Evolutionary conservation across 2,329 filamentous ascomycete species (phyloP).

Genomic region (Ramularia collo-cygni): DNA sequence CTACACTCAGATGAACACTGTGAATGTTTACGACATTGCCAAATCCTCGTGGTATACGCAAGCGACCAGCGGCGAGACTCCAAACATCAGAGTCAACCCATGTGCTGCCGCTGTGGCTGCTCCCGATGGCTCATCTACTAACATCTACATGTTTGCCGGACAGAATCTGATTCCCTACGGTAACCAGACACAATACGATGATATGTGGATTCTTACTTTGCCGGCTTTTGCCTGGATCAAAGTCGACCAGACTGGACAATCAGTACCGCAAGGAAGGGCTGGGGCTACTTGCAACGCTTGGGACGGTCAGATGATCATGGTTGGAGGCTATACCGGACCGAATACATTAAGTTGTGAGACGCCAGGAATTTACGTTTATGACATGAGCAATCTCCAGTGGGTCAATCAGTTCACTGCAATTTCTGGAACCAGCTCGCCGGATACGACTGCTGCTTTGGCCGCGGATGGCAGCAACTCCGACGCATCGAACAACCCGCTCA

Average conservation of each 20-base stretch:
- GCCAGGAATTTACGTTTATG: slow-evolving; percentile 69
- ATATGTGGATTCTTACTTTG: slow-evolving; percentile 73
- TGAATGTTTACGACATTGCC: slow-evolving; percentile 76
- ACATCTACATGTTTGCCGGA: slow-evolving; percentile 72
- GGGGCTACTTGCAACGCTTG: slow-evolving; percentile 74
- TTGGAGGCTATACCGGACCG: slow-evolving; percentile 63
- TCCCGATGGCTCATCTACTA: slow-evolving; percentile 59
- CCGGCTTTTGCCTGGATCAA: slow-evolving; percentile 76
- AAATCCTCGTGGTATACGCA: slow-evolving; percentile 67
- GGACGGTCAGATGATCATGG: slow-evolving; percentile 71
- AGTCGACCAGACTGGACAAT: slow-evolving; percentile 47
- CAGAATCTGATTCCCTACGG: slow-evolving; percentile 62
- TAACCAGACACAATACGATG: slow-evolving; percentile 55
- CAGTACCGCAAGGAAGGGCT: slow-evolving; percentile 52
- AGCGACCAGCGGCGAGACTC: slow-evolving; percentile 53
- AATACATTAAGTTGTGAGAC: slow-evolving; percentile 55
- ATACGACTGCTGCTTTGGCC: slow-evolving; percentile 6
- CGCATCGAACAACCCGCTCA: slow-evolving; percentile 30
- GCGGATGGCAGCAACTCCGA: slow-evolving; percentile 7
- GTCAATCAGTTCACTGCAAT: slow-evolving; percentile 61
- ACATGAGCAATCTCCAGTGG: slow-evolving; percentile 65
- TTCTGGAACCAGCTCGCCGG: slow-evolving; percentile 30
- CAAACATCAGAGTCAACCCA: slow-evolving; percentile 54
- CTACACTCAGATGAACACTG: slow-evolving; percentile 60
- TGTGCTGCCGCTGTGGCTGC: slow-evolving; percentile 69